Evolutionary conservation across 179 eudicot genomes (phyloP).

Genomic region (Pouteria campechiana): DNA sequence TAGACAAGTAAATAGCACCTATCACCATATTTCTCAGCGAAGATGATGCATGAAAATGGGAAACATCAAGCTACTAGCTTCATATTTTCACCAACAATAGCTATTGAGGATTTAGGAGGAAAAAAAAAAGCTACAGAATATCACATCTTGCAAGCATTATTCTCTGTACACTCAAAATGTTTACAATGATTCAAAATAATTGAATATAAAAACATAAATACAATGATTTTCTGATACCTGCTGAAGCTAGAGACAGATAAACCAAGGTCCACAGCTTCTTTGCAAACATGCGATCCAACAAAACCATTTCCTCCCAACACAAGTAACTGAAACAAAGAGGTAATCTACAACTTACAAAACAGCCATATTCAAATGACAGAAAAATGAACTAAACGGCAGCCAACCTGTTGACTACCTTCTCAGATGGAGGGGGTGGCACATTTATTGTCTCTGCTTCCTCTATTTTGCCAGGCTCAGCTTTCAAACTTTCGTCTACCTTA

Average conservation of each 20-base stretch:
- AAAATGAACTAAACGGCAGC: background rate
- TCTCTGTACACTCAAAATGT: too few species aligned
- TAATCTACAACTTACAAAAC: background rate
- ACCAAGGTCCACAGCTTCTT: slow-evolving; percentile 61
- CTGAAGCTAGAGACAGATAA: slow-evolving; percentile 69
- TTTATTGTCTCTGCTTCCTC: slow-evolving; percentile 66
- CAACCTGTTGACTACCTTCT: slow-evolving; percentile 37
- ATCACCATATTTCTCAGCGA: too few species aligned
- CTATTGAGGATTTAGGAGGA: too few species aligned
- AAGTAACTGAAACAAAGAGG: slow-evolving; percentile 38
- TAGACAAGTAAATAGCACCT: too few species aligned
- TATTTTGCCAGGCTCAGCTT: slow-evolving; percentile 34
- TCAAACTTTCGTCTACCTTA: slow-evolving; percentile 28
- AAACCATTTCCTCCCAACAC: slow-evolving; percentile 87
- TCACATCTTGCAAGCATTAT: too few species aligned
- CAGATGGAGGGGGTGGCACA: slow-evolving; percentile 62
- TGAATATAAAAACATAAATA: background rate
- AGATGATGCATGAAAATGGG: too few species aligned
- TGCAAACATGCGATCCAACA: slow-evolving; percentile 80
- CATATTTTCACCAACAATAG: too few species aligned
- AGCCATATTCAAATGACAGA: background rate
- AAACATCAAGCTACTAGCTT: too few species aligned
- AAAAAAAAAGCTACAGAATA: too few species aligned
- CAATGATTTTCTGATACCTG: slow-evolving; percentile 32
- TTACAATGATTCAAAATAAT: background rate